Conservation (phyloP, 805 yeast species). For the Saturnispora dispora region DNA sequence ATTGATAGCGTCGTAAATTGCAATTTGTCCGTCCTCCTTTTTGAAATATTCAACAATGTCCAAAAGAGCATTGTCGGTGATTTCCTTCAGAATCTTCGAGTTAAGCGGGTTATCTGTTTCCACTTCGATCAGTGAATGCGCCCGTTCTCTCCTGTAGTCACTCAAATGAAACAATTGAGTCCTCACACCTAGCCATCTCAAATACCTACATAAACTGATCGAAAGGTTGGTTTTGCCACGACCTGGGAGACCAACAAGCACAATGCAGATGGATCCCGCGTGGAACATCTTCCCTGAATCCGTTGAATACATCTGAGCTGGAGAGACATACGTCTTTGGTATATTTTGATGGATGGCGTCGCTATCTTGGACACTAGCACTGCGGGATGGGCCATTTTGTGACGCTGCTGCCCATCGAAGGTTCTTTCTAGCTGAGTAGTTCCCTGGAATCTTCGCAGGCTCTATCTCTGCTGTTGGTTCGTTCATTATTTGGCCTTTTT, state of each 20-base stretch:
- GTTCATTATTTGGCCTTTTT: not conserved
- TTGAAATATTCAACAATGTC: constrained; percentile 68
- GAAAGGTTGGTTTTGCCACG: constrained; percentile 92
- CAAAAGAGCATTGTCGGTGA: constrained; percentile 52
- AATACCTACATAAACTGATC: constrained; percentile 81
- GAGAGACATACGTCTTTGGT: constrained; percentile 60
- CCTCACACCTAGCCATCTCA: constrained; percentile 94
- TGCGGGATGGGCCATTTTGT: constrained; percentile 9
- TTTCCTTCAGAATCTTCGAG: constrained; percentile 45
- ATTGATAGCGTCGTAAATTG: constrained; percentile 92
- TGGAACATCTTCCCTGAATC: constrained; percentile 89
- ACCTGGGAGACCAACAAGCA: constrained; percentile 88
- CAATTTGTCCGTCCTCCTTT: constrained; percentile 82
- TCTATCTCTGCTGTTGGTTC: constrained; percentile 28
- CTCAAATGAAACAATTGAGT: constrained; percentile 88
- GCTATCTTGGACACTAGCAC: constrained; percentile 9
- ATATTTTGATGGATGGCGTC: constrained; percentile 65
- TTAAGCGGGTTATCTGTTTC: constrained; percentile 54
- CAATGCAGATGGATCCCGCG: constrained; percentile 88
- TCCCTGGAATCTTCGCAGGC: constrained; percentile 38
- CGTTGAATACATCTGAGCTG: constrained; percentile 89
- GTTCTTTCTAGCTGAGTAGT: constrained; percentile 47
- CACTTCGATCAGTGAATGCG: constrained; percentile 28
- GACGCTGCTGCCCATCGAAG: constrained; percentile 38
- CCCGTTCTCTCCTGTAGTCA: constrained; percentile 64